Evolutionary conservation across 2,329 filamentous ascomycete species (phyloP).

Genomic region (Pseudocercospora crystallina): DNA sequence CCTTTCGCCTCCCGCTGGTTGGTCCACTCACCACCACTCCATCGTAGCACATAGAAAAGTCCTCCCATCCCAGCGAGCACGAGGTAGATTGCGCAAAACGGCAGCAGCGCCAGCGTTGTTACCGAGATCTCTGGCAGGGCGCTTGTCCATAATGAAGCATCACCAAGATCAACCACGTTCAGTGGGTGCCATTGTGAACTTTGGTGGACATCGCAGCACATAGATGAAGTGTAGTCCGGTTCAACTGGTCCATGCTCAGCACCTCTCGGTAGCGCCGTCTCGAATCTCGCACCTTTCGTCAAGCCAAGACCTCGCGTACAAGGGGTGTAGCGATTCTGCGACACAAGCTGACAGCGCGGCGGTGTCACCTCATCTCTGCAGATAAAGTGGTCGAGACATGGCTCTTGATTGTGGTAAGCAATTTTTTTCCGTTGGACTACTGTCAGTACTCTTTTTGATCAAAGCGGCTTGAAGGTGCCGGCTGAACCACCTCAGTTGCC

Average conservation of each 20-base stretch:
- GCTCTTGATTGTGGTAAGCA: conserved; percentile 1
- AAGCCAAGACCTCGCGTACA: conserved; percentile 5
- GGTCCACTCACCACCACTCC: conserved; percentile 1
- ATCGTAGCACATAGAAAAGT: conserved; percentile 2
- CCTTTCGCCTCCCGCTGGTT: conserved; percentile 3
- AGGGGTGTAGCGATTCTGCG: not conserved
- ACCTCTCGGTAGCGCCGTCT: conserved; percentile 7
- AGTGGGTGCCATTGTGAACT: not conserved
- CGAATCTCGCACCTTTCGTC: not conserved
- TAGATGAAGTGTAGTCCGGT: conserved; percentile 12
- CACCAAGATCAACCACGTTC: too few species aligned
- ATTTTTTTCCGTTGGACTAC: not conserved
- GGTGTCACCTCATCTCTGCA: not conserved
- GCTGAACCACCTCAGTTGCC: too few species aligned
- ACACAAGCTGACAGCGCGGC: not conserved
- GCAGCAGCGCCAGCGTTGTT: not conserved
- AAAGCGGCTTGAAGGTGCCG: too few species aligned
- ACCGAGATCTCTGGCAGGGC: too few species aligned
- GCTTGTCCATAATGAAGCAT: too few species aligned
- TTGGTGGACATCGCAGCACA: not conserved
- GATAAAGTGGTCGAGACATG: not conserved
- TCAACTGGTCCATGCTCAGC: not conserved
- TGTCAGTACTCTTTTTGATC: too few species aligned
- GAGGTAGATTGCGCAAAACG: conserved; percentile 10
- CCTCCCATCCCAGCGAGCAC: conserved; percentile 5